Conservation (phyloP, 129 eudicot genomes). For the Logfia minima region DNA sequence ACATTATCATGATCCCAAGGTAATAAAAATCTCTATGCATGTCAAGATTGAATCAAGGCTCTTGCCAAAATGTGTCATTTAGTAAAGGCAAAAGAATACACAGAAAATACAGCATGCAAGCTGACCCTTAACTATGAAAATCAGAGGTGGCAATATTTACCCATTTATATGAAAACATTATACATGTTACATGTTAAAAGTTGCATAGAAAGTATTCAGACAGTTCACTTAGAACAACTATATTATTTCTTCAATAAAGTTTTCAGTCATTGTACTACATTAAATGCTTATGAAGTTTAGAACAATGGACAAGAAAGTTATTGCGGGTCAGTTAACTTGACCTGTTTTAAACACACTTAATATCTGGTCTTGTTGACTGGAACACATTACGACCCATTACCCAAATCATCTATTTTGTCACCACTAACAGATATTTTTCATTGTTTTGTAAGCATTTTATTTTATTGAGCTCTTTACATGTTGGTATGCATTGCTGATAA, state of each 20-base stretch:
- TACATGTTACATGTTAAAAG: too few species aligned
- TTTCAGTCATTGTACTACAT: not conserved
- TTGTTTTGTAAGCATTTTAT: not conserved
- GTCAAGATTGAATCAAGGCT: not conserved
- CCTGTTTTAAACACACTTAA: too few species aligned
- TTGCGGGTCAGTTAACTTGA: too few species aligned
- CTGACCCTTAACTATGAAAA: not conserved
- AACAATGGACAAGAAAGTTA: too few species aligned
- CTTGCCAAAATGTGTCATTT: not conserved
- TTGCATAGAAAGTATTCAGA: too few species aligned
- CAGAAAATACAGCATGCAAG: not conserved
- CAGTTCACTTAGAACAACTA: not conserved
- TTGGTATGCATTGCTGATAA: not conserved
- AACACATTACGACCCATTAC: too few species aligned
- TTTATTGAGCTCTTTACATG: not conserved
- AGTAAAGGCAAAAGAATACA: not conserved
- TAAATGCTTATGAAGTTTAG: too few species aligned
- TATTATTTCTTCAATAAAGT: not conserved
- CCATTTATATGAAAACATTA: not conserved
- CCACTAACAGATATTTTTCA: not conserved
- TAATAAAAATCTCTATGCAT: not conserved
- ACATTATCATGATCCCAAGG: not conserved
- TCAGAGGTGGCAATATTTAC: not conserved
- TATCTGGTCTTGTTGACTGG: too few species aligned
- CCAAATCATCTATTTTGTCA: not conserved